A percentile compares a stretch with the other conserved stretches of the same genome.
These are phyloP conservation scores for Kurtzmaniella quercitrusa DNA, from an alignment of 1,139 yeast genomes.

Conservation along the genomic window DNA sequence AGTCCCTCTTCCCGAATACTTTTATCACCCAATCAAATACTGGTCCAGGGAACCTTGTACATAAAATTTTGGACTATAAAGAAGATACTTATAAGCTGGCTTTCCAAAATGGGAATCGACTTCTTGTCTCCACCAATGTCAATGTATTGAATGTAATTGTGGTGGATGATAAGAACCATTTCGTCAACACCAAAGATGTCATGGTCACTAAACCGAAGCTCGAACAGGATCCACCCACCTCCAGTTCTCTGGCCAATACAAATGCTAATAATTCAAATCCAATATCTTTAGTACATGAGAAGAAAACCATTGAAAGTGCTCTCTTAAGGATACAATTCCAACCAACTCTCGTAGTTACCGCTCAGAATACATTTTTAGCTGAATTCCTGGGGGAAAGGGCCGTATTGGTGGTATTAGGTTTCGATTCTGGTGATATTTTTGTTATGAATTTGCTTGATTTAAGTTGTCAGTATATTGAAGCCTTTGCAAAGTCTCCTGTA, in stretches of 20 bases:
- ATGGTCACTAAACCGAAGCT: conserved; percentile 18
- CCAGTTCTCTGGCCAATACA: background rate
- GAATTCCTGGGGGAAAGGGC: conserved; percentile 6
- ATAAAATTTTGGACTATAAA: conserved; percentile 22
- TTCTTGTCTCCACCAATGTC: conserved; percentile 32
- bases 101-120: conserved; percentile 17
- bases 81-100: conserved; percentile 19
- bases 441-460: conserved; percentile 26
- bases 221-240: conserved; percentile 12
- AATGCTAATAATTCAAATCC: conserved; percentile 1
- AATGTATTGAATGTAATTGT: conserved; percentile 36
- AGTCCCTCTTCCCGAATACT: background rate
- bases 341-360: conserved; percentile 23
- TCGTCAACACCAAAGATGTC: conserved; percentile 17
- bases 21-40: background rate
- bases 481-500: conserved; percentile 17
- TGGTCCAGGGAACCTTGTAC: conserved; percentile 9
- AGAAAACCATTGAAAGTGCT: conserved; percentile 28
- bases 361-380: conserved; percentile 23
- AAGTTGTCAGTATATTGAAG: conserved; percentile 24
- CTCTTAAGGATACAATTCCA: conserved; percentile 30
- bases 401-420: conserved; percentile 25
- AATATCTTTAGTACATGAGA: conserved; percentile 9
- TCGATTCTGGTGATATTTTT: conserved; percentile 32
- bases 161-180: conserved; percentile 22